Conservation (phyloP, 129 eudicot species). For the Deinandra increscens region DNA sequence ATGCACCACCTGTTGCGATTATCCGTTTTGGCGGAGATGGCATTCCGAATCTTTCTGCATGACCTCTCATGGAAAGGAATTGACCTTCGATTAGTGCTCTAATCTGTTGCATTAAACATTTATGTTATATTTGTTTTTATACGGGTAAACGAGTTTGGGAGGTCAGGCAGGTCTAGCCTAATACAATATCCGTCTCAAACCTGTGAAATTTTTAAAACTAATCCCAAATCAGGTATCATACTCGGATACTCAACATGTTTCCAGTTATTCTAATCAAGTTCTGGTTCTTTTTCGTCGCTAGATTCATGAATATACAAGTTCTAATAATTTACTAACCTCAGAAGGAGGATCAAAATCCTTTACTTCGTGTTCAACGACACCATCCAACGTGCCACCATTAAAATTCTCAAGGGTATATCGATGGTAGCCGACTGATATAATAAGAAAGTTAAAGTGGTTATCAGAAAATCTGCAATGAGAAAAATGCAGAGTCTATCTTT, state of each 20-base stretch:
- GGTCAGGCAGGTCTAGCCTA: too few species aligned
- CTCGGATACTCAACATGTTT: too few species aligned
- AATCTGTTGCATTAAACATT: too few species aligned
- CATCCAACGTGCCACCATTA: constrained; percentile 50
- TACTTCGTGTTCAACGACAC: constrained; percentile 53
- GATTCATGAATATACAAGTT: neutral
- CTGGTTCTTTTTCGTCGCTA: too few species aligned
- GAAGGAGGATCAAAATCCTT: constrained; percentile 69
- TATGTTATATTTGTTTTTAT: too few species aligned
- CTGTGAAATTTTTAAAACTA: too few species aligned
- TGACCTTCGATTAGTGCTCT: constrained; percentile 90
- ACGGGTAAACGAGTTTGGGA: too few species aligned
- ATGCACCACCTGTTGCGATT: constrained; percentile 98
- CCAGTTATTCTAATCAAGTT: too few species aligned
- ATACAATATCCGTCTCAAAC: too few species aligned
- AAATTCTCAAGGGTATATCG: constrained; percentile 66
- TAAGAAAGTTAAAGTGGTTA: neutral
- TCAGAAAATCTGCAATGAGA: too few species aligned
- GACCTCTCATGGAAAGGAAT: constrained; percentile 84
- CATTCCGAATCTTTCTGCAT: constrained; percentile 86
- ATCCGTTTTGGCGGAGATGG: constrained; percentile 87
- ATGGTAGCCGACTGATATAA: constrained; percentile 68
- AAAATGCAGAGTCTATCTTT: neutral
- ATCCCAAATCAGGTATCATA: too few species aligned
- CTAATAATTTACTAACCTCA: constrained; percentile 48